Evolutionary conservation across 2,329 filamentous ascomycete genomes (phyloP).

Genomic region (Colletotrichum australisinense): DNA sequence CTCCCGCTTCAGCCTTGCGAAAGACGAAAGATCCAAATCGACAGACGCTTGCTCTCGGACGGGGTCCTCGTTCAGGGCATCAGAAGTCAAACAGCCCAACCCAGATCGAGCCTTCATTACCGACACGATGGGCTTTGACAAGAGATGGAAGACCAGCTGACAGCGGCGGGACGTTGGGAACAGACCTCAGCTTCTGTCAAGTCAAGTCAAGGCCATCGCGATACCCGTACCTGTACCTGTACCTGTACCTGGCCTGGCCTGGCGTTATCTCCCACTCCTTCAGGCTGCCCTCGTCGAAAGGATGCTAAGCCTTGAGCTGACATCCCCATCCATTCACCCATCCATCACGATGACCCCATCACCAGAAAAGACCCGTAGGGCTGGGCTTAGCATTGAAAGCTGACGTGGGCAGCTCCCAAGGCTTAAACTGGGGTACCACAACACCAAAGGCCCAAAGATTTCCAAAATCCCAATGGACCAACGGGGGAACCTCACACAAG

Average conservation of each 20-base stretch:
- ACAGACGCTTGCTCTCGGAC: conserved; percentile 12
- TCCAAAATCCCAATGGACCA: not conserved
- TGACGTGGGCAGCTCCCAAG: not conserved
- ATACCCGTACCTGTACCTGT: not conserved
- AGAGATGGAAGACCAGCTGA: conserved; percentile 19
- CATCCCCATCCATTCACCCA: not conserved
- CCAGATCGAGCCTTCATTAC: not conserved
- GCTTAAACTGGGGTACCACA: not conserved
- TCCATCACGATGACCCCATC: not conserved
- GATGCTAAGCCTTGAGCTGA: not conserved
- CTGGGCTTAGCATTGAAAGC: not conserved
- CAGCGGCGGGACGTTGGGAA: conserved; percentile 1
- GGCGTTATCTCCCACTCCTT: not conserved
- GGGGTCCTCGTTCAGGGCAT: not conserved
- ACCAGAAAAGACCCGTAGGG: not conserved
- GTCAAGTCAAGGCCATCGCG: not conserved
- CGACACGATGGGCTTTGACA: conserved; percentile 6
- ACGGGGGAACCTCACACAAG: not conserved
- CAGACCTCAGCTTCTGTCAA: not conserved
- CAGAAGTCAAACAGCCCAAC: not conserved
- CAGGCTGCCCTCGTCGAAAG: not conserved
- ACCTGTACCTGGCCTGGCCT: not conserved
- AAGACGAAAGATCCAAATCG: not conserved
- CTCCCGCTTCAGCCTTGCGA: conserved; percentile 3
- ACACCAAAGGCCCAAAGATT: not conserved